phyloP scores from a whole-genome alignment of 768 basidiomycete species.

The Harrya chromipes region DNA sequence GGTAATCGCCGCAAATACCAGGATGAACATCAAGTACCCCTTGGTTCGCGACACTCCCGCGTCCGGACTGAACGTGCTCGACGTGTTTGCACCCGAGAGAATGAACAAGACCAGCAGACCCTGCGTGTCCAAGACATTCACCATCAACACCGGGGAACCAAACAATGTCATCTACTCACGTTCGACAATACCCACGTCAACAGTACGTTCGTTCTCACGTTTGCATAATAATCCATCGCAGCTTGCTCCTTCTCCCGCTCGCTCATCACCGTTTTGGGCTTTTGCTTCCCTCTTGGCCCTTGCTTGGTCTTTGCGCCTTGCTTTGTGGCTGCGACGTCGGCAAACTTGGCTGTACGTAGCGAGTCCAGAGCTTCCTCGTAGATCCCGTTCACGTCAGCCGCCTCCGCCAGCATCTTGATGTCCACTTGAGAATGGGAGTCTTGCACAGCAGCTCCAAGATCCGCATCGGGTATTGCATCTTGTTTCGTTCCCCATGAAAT shows the following conservation, averaged over 20 bases:
- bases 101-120: constrained; percentile 69
- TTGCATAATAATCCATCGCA: constrained; percentile 85
- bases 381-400: constrained; percentile 76
- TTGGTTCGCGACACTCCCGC: constrained; percentile 57
- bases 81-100: constrained; percentile 53
- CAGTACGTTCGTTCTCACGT: constrained; percentile 79
- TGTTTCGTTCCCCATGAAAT: constrained; percentile 98
- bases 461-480: constrained; percentile 65
- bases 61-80: constrained; percentile 55
- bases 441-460: constrained; percentile 82
- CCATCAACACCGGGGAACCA: neutral
- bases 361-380: constrained; percentile 84
- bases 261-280: constrained; percentile 27
- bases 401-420: constrained; percentile 79
- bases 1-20: constrained; percentile 77
- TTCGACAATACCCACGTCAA: constrained; percentile 84
- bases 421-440: constrained; percentile 81
- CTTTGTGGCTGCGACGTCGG: constrained; percentile 11
- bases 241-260: constrained; percentile 66
- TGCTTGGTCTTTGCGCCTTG: constrained; percentile 8
- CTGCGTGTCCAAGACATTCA: constrained; percentile 32
- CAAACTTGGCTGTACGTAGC: constrained; percentile 54
- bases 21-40: constrained; percentile 75
- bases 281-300: constrained; percentile 9
- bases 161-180: constrained; percentile 38